A percentile compares a stretch with the other conserved stretches of the same genome.
Evolutionary conservation across 352 stramenopile genomes (phyloP).

Genomic region (Phytophthora chlamydospora): DNA sequence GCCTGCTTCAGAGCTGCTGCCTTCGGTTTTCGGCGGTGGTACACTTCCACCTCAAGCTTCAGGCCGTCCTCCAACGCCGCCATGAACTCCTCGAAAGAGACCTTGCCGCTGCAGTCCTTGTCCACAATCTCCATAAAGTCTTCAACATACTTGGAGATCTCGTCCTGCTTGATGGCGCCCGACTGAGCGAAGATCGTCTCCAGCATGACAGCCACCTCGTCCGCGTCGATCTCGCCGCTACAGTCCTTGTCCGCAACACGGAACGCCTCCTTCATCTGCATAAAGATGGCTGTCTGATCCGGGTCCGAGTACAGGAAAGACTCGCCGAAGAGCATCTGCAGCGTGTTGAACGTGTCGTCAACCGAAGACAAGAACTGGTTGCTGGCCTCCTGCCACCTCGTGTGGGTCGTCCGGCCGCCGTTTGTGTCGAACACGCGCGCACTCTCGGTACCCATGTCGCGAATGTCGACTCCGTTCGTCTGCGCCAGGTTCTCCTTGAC

Average conservation of each 20-base stretch:
- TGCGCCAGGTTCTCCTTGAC: conserved; percentile 52
- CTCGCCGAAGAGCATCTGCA: conserved; percentile 75
- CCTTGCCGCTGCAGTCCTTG: conserved; percentile 66
- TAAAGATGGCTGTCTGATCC: conserved; percentile 80
- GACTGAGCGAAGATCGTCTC: conserved; percentile 78
- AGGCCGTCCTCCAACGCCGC: conserved; percentile 72
- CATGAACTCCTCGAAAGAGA: conserved; percentile 87
- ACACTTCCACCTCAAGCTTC: conserved; percentile 80
- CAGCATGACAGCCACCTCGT: conserved; percentile 76
- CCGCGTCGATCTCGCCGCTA: conserved; percentile 79
- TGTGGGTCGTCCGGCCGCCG: conserved; percentile 40
- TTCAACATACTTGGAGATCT: conserved; percentile 75
- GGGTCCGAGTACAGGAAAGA: conserved; percentile 75
- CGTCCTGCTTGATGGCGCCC: conserved; percentile 60
- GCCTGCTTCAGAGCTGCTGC: conserved; percentile 28
- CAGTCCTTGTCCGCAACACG: conserved; percentile 75
- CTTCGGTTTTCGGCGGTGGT: conserved; percentile 50
- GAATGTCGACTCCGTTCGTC: conserved; percentile 56
- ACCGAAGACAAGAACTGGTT: conserved; percentile 58
- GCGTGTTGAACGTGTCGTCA: conserved; percentile 71
- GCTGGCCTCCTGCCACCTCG: conserved; percentile 59
- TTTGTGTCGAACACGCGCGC: conserved; percentile 29
- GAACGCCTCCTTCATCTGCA: conserved; percentile 88
- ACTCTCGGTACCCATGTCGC: conserved; percentile 33
- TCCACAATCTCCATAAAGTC: conserved; percentile 80